Percentiles rank a stretch among this genome's conserved stretches.
Conservation (phyloP, 108 stramenopile species). For the Skeletonema costatum region DNA sequence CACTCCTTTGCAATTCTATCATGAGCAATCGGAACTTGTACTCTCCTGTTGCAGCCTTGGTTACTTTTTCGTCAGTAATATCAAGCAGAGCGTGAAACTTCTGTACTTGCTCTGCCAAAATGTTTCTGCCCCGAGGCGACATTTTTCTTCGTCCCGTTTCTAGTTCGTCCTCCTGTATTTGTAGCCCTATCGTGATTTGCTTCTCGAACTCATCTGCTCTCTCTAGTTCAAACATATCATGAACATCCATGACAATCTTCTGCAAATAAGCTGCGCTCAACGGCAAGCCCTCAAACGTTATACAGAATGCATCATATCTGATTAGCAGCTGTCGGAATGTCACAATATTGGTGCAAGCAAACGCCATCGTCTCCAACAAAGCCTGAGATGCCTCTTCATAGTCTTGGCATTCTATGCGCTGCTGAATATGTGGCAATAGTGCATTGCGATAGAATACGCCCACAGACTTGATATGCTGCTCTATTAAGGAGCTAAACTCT, state of each 20-base stretch:
- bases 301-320: slow-evolving; percentile 41
- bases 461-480: slow-evolving; percentile 3
- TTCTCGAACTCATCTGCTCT: slow-evolving; percentile 36
- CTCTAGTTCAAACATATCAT: slow-evolving; percentile 23
- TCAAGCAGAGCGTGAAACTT: neutral
- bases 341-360: slow-evolving; percentile 36
- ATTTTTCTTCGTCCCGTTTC: neutral
- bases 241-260: slow-evolving; percentile 12
- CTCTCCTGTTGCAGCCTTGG: slow-evolving; percentile 1
- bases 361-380: slow-evolving; percentile 38
- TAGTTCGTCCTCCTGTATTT: neutral
- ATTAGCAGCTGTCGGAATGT: slow-evolving; percentile 38
- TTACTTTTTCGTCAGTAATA: neutral
- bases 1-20: slow-evolving; percentile 12
- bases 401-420: slow-evolving; percentile 6
- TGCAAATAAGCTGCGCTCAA: slow-evolving; percentile 23
- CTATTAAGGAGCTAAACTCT: slow-evolving; percentile 15
- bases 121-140: neutral
- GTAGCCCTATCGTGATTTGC: slow-evolving; percentile 18
- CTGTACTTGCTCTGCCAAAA: neutral
- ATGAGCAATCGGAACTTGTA: slow-evolving; percentile 11
- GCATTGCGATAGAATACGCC: slow-evolving; percentile 10
- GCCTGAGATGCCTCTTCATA: slow-evolving; percentile 15
- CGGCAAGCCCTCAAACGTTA: slow-evolving; percentile 31
- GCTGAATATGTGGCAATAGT: slow-evolving; percentile 4